Base-by-base conservation (phyloP, 768 basidiomycete genomes). In the Hygrocybe punicea region DNA sequence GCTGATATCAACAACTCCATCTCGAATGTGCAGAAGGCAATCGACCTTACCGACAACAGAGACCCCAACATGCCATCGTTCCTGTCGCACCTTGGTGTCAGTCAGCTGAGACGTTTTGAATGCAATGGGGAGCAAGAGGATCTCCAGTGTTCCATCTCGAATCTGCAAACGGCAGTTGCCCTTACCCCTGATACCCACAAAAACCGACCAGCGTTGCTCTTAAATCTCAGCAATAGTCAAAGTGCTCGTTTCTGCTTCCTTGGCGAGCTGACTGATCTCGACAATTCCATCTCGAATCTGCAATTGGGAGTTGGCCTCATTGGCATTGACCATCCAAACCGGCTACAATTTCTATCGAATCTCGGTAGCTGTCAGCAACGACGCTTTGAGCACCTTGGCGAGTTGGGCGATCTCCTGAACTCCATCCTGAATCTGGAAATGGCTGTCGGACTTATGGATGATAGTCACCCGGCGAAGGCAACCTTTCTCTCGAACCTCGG, bases 161-260 rank as follows among this genome's bases (percentile, higher is more conserved):
- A 29, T 29, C 29, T 29, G 29, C 29, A 29, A 8, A 29, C 4
- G 29, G 60, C 61, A 14, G 58, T 62, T 8, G 17, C 40, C 19
- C 51, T 62, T 35, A 58, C 36, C 8, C 58, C 47, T 7, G 35
- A 52, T 2, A 50, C 23, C 24, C 55, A 59, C 37, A 16, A 21
- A n/a, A 48, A 29, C 8, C 11, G 21, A 21, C 14, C 47, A 25
- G 14, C 21, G 4, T 48, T 13, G 13, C 47, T 48, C 14, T 13
- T 17, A 13, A 48, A 48, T 29, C 47, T 48, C 14, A 25, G 47
- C 14, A 29, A 14, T 14, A 14, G 17, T 48, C 25, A 48, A 23
- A 4, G 5, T 6, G 14, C 13, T 19, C 47, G 47, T 29, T 48
- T 48, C 25, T 14, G 21, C 11, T 14, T 11, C 39, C 39, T 42